phyloP scores from a whole-genome alignment of 805 yeast species.

The Lipomyces japonicus region DNA sequence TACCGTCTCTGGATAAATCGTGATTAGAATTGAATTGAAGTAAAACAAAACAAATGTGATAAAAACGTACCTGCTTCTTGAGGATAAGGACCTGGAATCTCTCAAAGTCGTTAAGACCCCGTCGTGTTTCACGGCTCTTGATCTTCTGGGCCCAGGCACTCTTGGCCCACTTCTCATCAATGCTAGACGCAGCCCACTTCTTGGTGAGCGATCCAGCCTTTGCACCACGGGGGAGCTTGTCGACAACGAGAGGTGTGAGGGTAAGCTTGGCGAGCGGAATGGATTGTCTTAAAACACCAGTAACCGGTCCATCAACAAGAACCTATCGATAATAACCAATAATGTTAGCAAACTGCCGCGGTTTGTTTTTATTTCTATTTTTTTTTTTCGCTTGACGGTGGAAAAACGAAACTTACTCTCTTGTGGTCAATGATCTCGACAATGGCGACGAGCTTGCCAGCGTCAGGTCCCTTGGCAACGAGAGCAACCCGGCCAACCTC shows the following conservation, averaged over 20 bases:
- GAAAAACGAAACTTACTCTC: conserved; percentile 58
- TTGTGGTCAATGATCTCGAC: conserved; percentile 99
- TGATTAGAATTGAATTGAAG: background rate
- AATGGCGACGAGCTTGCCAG: conserved; percentile 88
- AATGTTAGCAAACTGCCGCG: background rate
- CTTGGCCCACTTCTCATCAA: conserved; percentile 85
- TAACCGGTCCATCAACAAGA: conserved; percentile 92
- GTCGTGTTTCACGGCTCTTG: conserved; percentile 90
- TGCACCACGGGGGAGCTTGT: conserved; percentile 90
- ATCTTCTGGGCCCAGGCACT: conserved; percentile 98
- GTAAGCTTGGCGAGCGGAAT: conserved; percentile 80
- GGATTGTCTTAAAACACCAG: conserved; percentile 88
- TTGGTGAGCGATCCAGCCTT: conserved; percentile 79
- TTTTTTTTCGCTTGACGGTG: background rate
- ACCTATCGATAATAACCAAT: conserved; percentile 48
- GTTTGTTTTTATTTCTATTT: background rate
- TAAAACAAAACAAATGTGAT: background rate
- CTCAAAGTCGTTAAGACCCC: conserved; percentile 92
- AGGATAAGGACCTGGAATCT: conserved; percentile 98
- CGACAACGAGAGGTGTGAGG: conserved; percentile 86
- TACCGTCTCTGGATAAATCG: conserved; percentile 53
- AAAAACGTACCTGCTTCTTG: conserved; percentile 70
- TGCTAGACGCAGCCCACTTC: conserved; percentile 89
- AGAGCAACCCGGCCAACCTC: conserved; percentile 99
- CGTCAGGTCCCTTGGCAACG: conserved; percentile 67